Base-by-base conservation (phyloP, 768 basidiomycete species). In the Suillus bovinus region DNA sequence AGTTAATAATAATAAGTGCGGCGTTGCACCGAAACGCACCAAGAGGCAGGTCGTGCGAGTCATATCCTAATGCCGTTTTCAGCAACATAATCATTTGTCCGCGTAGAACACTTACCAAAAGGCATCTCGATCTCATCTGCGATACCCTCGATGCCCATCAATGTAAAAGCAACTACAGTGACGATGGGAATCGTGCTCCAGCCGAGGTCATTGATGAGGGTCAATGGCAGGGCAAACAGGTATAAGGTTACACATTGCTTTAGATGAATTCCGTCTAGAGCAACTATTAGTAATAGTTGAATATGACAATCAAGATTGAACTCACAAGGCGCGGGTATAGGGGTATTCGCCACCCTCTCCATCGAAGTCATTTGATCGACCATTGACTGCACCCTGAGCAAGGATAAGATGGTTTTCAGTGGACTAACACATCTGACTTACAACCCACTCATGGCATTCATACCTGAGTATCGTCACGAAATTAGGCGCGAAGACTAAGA, bases 201-300 rank as follows among this genome's bases (percentile, higher is more conserved):
- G 38, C 88, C 88, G 67, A 96, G 80, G 52, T 94, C 89, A 60
- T 86, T 83, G 50, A 95, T 86, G 34, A 98, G 82, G 2, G 91
- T 91, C 67, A 96, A 84, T 5, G 96, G 96, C 9, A 99, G 82
- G 22, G 93, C 86, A 71, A 95, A 94, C 9, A 99, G 85, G 77
- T 96, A 97, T 1, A 96, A 76, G 2, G 91, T 89, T n/a, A 96
- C 92, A 66, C 90, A 93, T 87, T 98, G 96, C 73, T 96, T 96
- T 69, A 96, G 78, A 75, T 97, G 95, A 63, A 98, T 90, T 44
- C 91, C 86, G 68, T 94, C 90, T 91, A 61, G 67, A 69, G 58
- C 46, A n/a, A n/a, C 53, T 50, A 31, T 69, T 20, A 72, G 67
- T 31, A 61, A 41, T 0, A n/a, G 27, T 38, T 49, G 10, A 55